phyloP scores from a whole-genome alignment of 208 protist species.

The Porcisia hertigi region DNA sequence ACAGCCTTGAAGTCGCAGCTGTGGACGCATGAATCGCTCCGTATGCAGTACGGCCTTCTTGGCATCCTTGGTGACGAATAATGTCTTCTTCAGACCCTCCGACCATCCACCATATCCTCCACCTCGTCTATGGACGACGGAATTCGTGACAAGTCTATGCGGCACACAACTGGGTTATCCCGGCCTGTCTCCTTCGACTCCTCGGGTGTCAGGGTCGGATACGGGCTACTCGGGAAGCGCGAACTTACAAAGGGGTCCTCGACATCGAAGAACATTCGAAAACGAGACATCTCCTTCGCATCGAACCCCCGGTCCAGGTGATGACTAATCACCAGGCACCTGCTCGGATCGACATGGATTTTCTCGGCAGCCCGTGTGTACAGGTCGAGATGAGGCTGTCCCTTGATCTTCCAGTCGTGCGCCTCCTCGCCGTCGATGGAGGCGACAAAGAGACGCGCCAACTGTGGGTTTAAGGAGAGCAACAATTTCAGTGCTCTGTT shows the following conservation, averaged over 20 bases:
- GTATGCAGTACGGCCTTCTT: neutral
- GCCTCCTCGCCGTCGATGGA: slow-evolving; percentile 89
- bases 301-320: slow-evolving; percentile 81
- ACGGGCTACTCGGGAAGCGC: slow-evolving; percentile 35
- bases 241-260: slow-evolving; percentile 83
- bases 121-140: slow-evolving; percentile 78
- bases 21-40: neutral
- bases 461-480: slow-evolving; percentile 53
- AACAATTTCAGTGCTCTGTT: slow-evolving; percentile 69
- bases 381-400: slow-evolving; percentile 82
- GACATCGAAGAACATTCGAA: slow-evolving; percentile 91
- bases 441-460: slow-evolving; percentile 68
- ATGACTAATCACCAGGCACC: slow-evolving; percentile 79
- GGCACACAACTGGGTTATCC: slow-evolving; percentile 66
- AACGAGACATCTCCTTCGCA: slow-evolving; percentile 59
- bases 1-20: neutral
- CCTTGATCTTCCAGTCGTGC: slow-evolving; percentile 71
- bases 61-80: neutral
- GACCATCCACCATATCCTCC: slow-evolving; percentile 74
- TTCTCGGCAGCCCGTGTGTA: slow-evolving; percentile 79
- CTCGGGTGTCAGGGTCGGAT: slow-evolving; percentile 49
- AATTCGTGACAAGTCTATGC: slow-evolving; percentile 48
- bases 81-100: neutral
- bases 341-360: slow-evolving; percentile 76
- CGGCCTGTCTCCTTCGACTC: slow-evolving; percentile 23